A percentile compares a stretch with the other conserved stretches of the same genome.
Conservation (phyloP, 352 stramenopile genomes). For the Phytopythium aichiense region DNA sequence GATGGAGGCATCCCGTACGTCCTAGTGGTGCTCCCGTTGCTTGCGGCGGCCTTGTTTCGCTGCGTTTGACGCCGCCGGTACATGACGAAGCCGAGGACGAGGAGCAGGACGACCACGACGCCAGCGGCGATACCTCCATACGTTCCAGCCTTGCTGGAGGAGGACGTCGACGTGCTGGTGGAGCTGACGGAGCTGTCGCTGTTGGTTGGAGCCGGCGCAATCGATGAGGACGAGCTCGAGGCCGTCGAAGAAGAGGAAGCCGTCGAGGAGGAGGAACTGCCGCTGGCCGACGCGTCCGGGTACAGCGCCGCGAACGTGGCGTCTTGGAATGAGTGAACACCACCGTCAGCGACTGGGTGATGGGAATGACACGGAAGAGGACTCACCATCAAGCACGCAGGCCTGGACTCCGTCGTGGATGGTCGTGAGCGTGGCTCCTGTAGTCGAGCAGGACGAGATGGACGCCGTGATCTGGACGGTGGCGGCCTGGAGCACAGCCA, state of each 20-base stretch:
- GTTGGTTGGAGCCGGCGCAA: neutral
- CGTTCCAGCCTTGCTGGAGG: constrained; percentile 14
- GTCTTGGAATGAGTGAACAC: constrained; percentile 10
- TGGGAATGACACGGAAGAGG: neutral
- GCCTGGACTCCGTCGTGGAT: constrained; percentile 16
- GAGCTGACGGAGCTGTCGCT: constrained; percentile 8
- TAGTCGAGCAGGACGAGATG: constrained; percentile 17
- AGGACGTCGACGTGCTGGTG: constrained; percentile 11
- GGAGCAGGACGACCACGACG: constrained; percentile 14
- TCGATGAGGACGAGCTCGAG: constrained; percentile 1
- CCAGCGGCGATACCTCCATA: constrained; percentile 15
- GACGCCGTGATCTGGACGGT: constrained; percentile 22
- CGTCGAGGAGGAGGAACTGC: constrained; percentile 1
- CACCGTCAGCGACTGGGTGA: neutral
- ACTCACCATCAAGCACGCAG: constrained; percentile 26
- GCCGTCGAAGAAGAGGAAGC: constrained; percentile 10
- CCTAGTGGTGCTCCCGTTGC: neutral
- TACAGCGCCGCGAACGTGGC: constrained; percentile 25
- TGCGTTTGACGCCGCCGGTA: constrained; percentile 16
- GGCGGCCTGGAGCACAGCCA: constrained; percentile 22
- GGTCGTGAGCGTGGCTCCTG: constrained; percentile 14
- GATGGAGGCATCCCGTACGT: constrained; percentile 3
- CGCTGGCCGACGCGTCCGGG: constrained; percentile 4
- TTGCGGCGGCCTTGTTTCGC: neutral
- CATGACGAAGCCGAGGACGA: constrained; percentile 21